A percentile compares a stretch with the other conserved stretches of the same genome.
Conservation (phyloP, 805 yeast genomes). For the Babjeviella inositovora region DNA sequence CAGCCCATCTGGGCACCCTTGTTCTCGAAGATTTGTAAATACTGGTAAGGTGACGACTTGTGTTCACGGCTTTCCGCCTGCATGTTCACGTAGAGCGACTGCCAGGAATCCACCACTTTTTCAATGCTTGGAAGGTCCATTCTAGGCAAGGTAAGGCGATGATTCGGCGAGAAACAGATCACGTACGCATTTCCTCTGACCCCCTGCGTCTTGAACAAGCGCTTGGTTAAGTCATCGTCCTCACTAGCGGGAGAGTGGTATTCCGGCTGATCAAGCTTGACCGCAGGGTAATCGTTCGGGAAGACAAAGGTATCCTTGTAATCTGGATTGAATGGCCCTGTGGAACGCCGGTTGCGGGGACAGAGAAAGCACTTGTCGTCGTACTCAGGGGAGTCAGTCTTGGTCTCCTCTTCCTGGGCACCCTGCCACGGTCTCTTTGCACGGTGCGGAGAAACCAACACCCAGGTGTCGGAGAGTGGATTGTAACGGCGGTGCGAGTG, state of each 20-base stretch:
- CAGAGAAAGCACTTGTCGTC: constrained; percentile 59
- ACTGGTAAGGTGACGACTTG: constrained; percentile 29
- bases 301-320: constrained; percentile 44
- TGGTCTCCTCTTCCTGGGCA: constrained; percentile 35
- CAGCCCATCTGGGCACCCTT: constrained; percentile 76
- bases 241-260: constrained; percentile 8
- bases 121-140: constrained; percentile 29
- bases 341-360: constrained; percentile 54
- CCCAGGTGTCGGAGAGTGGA: constrained; percentile 54
- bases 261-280: constrained; percentile 37
- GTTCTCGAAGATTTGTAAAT: constrained; percentile 62
- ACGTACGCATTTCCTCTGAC: constrained; percentile 58
- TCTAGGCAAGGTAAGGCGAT: constrained; percentile 47
- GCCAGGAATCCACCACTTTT: constrained; percentile 47
- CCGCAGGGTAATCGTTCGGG: constrained; percentile 60
- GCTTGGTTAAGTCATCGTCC: constrained; percentile 14
- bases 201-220: constrained; percentile 35
- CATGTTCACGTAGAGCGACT: constrained; percentile 26
- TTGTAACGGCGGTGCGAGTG: constrained; percentile 57
- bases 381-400: constrained; percentile 28
- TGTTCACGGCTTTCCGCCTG: constrained; percentile 15
- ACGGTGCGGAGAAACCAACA: constrained; percentile 62
- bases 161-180: constrained; percentile 59
- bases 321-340: constrained; percentile 41
- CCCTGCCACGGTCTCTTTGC: constrained; percentile 77